Evolutionary conservation across 768 basidiomycete genomes (phyloP), one percentile per base, ranked within the genome.

Genomic region (Aureoboletus auriporus): DNA sequence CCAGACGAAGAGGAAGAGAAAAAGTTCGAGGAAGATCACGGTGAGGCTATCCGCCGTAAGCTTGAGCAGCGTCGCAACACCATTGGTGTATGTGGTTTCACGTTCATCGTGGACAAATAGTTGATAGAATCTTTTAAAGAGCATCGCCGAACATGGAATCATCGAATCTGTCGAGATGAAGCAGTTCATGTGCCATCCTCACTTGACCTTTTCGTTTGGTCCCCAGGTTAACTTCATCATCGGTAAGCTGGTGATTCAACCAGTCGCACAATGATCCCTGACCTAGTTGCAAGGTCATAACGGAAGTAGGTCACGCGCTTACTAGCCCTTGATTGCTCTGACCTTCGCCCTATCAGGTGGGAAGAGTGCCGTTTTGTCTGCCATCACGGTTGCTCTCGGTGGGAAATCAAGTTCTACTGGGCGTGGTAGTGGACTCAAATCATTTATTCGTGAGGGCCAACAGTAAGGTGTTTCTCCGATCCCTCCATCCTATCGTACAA

Each of bases 221-320:
- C 86, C 89, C 8, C 91, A 94, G 66, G 89, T 99, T 62, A 99
- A 98, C 69, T 98, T 98, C 62, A 89, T 99, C 57, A 95, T 95
- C 34, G 93, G 92, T 84, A 57, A 35, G 78, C 58, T 2, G 6
- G 13, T 17, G 17, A 17, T 41, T 47, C 17, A 23, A 40, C 27
- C 10, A 37, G 39, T 39, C 34, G 28, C 14, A 8, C 38, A 5
- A 26, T 10, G 9, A 12, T 44, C 29, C 31, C 42, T 52, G 46
- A 65, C 13, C 9, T 23, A 28, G 29, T 33, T 10, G 30, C 33
- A 46, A 90, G 92, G 92, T 11, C 89, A 93, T 57, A 96, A 96
- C 65, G 93, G 93, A 69, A 95, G 93, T 91, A 61, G 53, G 89
- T 79, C 26, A 26, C 12, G 48, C 35, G n/a, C 20, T 23, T 13